Conservation (phyloP, 2,329 filamentous ascomycete genomes). For the Aspergillus hortae region DNA sequence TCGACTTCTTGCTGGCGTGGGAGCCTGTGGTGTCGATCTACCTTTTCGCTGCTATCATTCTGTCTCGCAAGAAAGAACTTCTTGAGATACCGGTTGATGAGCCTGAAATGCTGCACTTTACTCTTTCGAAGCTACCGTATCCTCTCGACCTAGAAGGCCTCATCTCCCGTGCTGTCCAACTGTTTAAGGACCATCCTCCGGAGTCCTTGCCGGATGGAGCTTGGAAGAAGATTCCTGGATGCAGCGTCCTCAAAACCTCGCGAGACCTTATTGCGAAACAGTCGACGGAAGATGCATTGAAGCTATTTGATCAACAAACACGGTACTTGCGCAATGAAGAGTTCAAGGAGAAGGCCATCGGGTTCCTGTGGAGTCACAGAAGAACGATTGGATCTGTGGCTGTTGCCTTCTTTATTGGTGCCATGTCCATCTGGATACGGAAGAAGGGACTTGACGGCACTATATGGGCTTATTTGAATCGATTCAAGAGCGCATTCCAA, state of each 20-base stretch:
- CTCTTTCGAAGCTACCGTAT: conserved; percentile 79
- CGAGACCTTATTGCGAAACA: conserved; percentile 54
- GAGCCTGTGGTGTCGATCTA: conserved; percentile 90
- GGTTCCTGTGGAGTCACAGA: conserved; percentile 61
- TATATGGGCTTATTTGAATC: conserved; percentile 31
- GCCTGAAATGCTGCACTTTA: conserved; percentile 86
- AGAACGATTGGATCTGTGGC: conserved; percentile 60
- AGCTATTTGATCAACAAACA: conserved; percentile 67
- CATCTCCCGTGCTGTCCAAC: conserved; percentile 60
- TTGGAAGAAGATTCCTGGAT: conserved; percentile 69
- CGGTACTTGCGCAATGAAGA: conserved; percentile 68
- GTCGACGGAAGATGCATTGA: conserved; percentile 62
- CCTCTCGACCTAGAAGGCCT: conserved; percentile 76
- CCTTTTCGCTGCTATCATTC: conserved; percentile 83
- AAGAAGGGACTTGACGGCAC: conserved; percentile 39
- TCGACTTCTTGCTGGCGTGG: conserved; percentile 83
- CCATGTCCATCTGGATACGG: conserved; percentile 65
- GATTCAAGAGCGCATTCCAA: conserved; percentile 23
- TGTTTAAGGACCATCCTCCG: conserved; percentile 69
- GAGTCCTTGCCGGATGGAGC: conserved; percentile 59
- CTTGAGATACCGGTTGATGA: conserved; percentile 78
- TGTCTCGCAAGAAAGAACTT: conserved; percentile 77
- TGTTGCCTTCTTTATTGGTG: conserved; percentile 63
- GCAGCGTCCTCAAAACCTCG: conserved; percentile 84
- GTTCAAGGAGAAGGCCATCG: conserved; percentile 48